Base-by-base conservation (phyloP, 225 moss, liverwort and hornwort genomes). In the Neckera pumila region DNA sequence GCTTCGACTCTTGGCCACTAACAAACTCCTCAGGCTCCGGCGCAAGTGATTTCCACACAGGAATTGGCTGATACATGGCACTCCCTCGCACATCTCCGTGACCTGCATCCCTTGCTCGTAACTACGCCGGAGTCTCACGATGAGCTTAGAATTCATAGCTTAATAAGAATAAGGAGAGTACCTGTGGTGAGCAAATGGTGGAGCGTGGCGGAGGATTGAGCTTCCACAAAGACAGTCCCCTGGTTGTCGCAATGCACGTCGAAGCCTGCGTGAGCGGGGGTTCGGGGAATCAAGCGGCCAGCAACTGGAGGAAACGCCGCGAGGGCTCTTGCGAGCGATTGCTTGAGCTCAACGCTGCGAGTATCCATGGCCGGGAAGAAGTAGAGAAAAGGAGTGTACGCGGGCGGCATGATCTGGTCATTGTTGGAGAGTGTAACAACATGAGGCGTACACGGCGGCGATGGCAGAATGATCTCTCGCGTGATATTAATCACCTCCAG, bases 351-450 rank as follows among this genome's bases (percentile, higher is more conserved):
- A 6, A 13, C 25, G 8, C 62, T 56, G 62, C 56, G 40, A 59
- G n/a, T 61, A 11, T 42, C 36, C 89, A 85, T 70, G 20, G 80
- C 72, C 61, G 80, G 16, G 87, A 89, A 90, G 89, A 90, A 92
- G 85, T 87, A 90, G 42, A 89, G 70, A 59, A 85, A 90, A 33
- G 81, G 16, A 70, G 87, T 90, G 82, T 90, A 87, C 3, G 72
- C 42, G 31, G 88, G 89, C 72, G 92, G 92, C 89, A 92, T 90
- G 64, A 92, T 77, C 89, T 85, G 89, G 60, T 92, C 92, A 82
- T 81, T 90, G 73, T 83, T 85, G 72, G 87, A 87, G 49, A 92
- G 84, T 4, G 76, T 74, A 45, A 90, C 87, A 42, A 72, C 27
- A 66, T 89, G 87, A 31, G 89, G 90, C n/a, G 85, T 21, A 11